Base-by-base conservation (phyloP, 306 rosid species). In the Pterocarpus santalinus region DNA sequence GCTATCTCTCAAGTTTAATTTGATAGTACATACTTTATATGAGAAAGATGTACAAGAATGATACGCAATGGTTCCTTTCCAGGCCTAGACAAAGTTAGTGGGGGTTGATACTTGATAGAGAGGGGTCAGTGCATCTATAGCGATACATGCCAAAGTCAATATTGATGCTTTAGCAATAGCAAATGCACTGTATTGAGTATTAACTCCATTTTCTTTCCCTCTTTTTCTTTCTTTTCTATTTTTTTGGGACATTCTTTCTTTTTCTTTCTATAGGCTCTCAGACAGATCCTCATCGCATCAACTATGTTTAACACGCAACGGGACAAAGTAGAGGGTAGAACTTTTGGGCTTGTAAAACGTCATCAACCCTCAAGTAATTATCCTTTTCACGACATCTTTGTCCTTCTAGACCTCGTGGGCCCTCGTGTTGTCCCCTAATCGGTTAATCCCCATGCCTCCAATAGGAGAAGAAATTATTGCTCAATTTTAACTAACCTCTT, bases 1-100 rank as follows among this genome's bases (percentile, higher is more conserved):
- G 14, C 15, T 28, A 60, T 34, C 34, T 39, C 30, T 5, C 39
- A 30, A 64, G 12, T 55, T 38, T 53, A 72, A 39, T 61, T 75
- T 38, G 11, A 52, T 52, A 62, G 11, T 28, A 28, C n/a, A 72
- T 78, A 71, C 49, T 71, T 79, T 83, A 75, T 75, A 17, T 57
- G 43, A 49, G 56, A 79, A 73, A 73, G 68, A 52, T 62, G 9
- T 10, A 63, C 35, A 65, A 56, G 44, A 83, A 80, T 85, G 58
- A 82, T 75, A 78, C 35, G 72, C 78, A 82, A 16, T 66, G 64
- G 72, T 87, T 33, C 69, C 73, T 51, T 78, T 68, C 71, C 32
- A 75, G 72, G 77, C 77, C 84, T 69, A 65, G 85, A 80, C 82
- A 72, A 51, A 39, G 73, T 70, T 80, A 82, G 89, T 78, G 86